phyloP scores from a whole-genome alignment of 2,329 filamentous ascomycete genomes.

The Colletotrichum nymphaeae region DNA sequence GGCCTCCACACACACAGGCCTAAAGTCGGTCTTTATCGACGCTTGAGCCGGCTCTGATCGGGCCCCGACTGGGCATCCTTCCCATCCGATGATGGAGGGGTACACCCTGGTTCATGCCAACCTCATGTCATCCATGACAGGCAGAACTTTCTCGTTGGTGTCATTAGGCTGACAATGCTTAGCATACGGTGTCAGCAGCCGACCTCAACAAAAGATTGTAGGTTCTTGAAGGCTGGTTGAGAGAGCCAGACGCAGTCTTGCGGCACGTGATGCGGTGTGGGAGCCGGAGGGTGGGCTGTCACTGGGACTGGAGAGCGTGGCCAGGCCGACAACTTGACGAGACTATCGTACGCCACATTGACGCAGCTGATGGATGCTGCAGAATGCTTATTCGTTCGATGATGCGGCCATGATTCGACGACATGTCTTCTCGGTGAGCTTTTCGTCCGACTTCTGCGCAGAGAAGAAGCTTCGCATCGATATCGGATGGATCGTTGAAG shows the following conservation, averaged over 20 bases:
- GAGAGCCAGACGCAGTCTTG: neutral
- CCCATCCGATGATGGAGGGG: neutral
- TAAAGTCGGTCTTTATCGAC: neutral
- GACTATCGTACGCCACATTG: conserved; percentile 10
- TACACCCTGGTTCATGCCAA: neutral
- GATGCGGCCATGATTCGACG: neutral
- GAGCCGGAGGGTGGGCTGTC: neutral
- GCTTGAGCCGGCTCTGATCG: neutral
- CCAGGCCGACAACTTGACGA: neutral
- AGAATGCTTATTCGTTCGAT: neutral
- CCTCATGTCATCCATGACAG: conserved; percentile 5
- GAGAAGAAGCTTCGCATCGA: neutral
- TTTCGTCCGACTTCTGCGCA: neutral
- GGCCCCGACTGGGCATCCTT: neutral
- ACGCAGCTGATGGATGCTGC: neutral
- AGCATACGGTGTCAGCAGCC: neutral
- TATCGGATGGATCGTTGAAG: neutral
- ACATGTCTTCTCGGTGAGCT: neutral
- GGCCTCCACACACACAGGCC: neutral
- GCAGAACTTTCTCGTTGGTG: neutral
- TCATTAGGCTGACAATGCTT: neutral
- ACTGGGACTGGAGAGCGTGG: neutral
- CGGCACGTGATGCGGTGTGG: neutral
- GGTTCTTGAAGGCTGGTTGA: neutral
- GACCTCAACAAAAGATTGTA: neutral